Base-by-base conservation (phyloP, 495 filamentous ascomycete genomes). In the Apiosordaria backusii region DNA sequence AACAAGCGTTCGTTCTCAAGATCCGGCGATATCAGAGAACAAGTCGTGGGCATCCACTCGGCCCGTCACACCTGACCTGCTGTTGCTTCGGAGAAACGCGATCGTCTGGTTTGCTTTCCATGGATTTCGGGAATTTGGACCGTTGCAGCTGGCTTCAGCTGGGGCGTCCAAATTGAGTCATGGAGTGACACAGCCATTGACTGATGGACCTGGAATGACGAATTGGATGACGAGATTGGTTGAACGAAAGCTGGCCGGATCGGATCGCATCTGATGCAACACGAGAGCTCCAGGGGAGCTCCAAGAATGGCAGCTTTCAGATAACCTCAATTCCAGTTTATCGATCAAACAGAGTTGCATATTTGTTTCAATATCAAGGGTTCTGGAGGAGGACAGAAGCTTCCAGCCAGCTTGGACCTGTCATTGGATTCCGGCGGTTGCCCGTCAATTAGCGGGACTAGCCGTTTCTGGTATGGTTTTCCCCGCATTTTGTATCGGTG, bases 401-500 rank as follows among this genome's bases (percentile, higher is more conserved):
- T 61, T 68, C 59, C 58, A 62, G 60, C 35, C 50, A 50, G 35
- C 60, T 19, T 5, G 29, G 4, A 54, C n/a, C 18, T 52, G 45
- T 35, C 29, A 53, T 27, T 13, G 29, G n/a, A 22, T 16, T 19
- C 61, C 45, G 65, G 40, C 64, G 26, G 60, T 52, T 55, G 22
- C 23, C 22, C 62, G 29, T 27, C 57, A 45, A 24, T 40, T 5
- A 60, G 54, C 50, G 60, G 29, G 68, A 65, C 70, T 72, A 74
- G 59, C 64, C 72, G 45, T 22, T 58, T 61, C 45, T 16, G 64
- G 69, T 63, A 71, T 70, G 62, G 67, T 57, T 52, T 75, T 67
- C 74, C 74, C 74, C 74, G 72, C 74, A 73, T 69, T 67, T 62
- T 64, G 57, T 61, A 65, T 26, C 35, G 23, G 22, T 50, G 35